These are phyloP conservation scores for Pythium biforme DNA, from an alignment of 352 stramenopile genomes.

Conservation along the genomic window DNA sequence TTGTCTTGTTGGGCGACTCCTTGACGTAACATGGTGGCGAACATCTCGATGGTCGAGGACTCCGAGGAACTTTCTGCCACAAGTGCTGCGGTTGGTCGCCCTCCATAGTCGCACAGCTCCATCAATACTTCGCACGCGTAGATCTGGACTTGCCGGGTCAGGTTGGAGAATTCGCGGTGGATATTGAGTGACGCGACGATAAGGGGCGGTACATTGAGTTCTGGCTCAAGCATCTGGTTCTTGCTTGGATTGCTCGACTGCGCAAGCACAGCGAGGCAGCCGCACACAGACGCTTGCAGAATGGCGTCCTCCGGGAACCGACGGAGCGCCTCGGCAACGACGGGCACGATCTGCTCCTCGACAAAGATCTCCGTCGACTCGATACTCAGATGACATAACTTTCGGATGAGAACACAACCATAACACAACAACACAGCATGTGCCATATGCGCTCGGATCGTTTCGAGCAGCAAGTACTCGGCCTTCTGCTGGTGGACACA, in stretches of 20 bases:
- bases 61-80: slow-evolving; percentile 32
- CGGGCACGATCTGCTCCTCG: slow-evolving; percentile 51
- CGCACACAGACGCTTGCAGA: slow-evolving; percentile 62
- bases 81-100: slow-evolving; percentile 29
- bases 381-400: slow-evolving; percentile 68
- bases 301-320: slow-evolving; percentile 68
- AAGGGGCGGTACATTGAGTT: slow-evolving; percentile 34
- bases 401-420: slow-evolving; percentile 71
- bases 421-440: slow-evolving; percentile 78
- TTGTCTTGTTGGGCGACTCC: slow-evolving; percentile 63
- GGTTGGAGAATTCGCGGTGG: slow-evolving; percentile 67
- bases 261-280: slow-evolving; percentile 53
- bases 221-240: slow-evolving; percentile 50
- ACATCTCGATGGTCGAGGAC: slow-evolving; percentile 38
- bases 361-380: slow-evolving; percentile 63
- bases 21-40: slow-evolving; percentile 52
- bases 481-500: slow-evolving; percentile 59
- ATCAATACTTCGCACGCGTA: slow-evolving; percentile 78
- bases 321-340: slow-evolving; percentile 44
- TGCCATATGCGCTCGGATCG: slow-evolving; percentile 49
- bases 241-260: slow-evolving; percentile 62
- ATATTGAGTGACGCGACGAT: slow-evolving; percentile 47
- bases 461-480: slow-evolving; percentile 54
- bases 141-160: slow-evolving; percentile 77
- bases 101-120: slow-evolving; percentile 62